A percentile compares a stretch with the other conserved stretches of the same genome.
phyloP scores from a whole-genome alignment of 1,284 basidiomycete genomes.

The Erythrobasidium hasegawianum region DNA sequence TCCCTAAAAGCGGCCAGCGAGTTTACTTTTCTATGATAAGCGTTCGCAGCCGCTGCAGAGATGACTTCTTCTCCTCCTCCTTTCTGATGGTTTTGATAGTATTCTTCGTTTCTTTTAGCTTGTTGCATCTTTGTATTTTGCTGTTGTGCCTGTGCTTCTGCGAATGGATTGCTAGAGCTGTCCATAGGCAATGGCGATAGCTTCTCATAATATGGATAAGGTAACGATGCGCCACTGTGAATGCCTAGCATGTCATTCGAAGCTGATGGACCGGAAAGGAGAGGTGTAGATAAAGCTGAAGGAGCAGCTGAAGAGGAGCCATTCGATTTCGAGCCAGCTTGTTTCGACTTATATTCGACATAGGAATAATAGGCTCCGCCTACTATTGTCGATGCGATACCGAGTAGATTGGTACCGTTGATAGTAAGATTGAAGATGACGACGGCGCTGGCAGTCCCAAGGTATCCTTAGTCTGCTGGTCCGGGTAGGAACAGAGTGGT shows the following conservation, averaged over 20 bases:
- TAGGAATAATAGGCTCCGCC: conserved; percentile 60
- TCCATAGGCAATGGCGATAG: conserved; percentile 10
- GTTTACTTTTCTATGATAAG: conserved; percentile 17
- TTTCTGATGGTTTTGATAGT: background rate
- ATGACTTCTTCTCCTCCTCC: background rate
- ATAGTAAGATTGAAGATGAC: conserved; percentile 75
- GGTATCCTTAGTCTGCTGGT: background rate
- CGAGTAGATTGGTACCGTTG: conserved; percentile 68
- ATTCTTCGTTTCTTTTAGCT: background rate
- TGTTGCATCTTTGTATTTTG: background rate
- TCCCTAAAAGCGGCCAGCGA: conserved; percentile 19
- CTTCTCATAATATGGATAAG: conserved; percentile 22
- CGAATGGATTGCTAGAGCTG: conserved; percentile 13
- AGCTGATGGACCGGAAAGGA: background rate
- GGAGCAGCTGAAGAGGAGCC: conserved; percentile 4
- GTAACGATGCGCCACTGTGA: background rate
- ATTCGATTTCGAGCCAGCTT: background rate
- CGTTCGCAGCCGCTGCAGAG: background rate
- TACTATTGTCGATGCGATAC: conserved; percentile 71
- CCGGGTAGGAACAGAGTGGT: background rate
- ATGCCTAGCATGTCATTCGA: background rate
- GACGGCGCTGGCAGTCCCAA: conserved; percentile 56
- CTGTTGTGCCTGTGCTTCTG: background rate
- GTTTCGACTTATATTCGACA: conserved; percentile 26
- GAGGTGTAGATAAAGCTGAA: conserved; percentile 7